Conservation (phyloP, 2,329 filamentous ascomycete genomes). For the Bipolaris victoriae region DNA sequence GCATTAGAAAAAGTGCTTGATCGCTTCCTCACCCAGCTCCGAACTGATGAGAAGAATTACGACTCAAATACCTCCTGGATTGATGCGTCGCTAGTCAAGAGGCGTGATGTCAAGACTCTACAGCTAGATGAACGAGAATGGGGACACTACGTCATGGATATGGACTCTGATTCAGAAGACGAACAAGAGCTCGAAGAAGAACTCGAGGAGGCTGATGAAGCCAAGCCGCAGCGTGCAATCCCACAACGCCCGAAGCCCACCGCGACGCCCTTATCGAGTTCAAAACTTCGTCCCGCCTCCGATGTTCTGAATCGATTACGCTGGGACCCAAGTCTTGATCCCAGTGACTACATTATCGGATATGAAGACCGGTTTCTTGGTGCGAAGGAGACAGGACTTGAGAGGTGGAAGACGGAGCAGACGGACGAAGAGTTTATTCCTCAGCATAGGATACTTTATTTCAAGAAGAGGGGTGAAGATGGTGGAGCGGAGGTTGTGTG, state of each 20-base stretch:
- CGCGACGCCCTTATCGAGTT: conserved; percentile 29
- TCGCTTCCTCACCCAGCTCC: conserved; percentile 45
- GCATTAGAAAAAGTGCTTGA: conserved; percentile 50
- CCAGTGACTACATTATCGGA: conserved; percentile 57
- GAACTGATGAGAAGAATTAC: conserved; percentile 45
- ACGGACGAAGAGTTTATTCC: conserved; percentile 65
- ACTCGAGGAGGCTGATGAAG: conserved; percentile 13
- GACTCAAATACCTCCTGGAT: conserved; percentile 46
- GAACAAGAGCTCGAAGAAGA: conserved; percentile 33
- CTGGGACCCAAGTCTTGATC: conserved; percentile 57
- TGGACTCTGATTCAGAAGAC: conserved; percentile 49
- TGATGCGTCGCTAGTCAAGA: conserved; percentile 39
- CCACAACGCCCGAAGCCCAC: conserved; percentile 25
- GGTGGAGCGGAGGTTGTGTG: conserved; percentile 52
- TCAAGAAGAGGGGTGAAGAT: conserved; percentile 50
- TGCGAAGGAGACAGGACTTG: conserved; percentile 55
- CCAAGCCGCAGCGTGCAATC: conserved; percentile 21
- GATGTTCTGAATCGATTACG: conserved; percentile 58
- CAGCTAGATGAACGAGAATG: conserved; percentile 58
- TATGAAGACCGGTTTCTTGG: conserved; percentile 62
- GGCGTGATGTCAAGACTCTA: conserved; percentile 48
- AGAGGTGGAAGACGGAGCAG: conserved; percentile 60
- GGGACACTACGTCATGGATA: conserved; percentile 55
- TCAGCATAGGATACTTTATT: conserved; percentile 60
- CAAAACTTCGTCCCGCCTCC: conserved; percentile 46